Evolutionary conservation across 2,329 filamentous ascomycete genomes (phyloP).

Genomic region (Diaporthe helianthi): DNA sequence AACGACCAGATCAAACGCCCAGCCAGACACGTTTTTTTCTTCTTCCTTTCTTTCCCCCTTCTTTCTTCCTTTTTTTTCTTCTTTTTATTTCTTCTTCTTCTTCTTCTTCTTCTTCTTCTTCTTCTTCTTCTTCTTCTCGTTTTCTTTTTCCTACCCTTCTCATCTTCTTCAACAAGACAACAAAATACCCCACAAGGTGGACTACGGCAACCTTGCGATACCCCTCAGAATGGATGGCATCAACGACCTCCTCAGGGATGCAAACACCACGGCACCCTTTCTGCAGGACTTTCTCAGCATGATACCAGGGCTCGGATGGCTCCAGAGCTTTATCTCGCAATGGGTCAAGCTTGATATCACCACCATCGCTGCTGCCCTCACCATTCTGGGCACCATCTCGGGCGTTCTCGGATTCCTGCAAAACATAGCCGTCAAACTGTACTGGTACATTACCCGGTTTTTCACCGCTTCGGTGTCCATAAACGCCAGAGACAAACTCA

Average conservation of each 20-base stretch:
- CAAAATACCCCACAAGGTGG: not conserved
- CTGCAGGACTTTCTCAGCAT: constrained; percentile 38
- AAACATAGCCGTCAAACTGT: constrained; percentile 42
- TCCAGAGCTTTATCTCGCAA: constrained; percentile 44
- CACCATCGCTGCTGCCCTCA: constrained; percentile 43
- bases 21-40: not conserved
- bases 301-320: constrained; percentile 41
- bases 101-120: too few species aligned
- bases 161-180: too few species aligned
- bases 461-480: constrained; percentile 48
- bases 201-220: not conserved
- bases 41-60: too few species aligned
- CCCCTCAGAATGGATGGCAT: constrained; percentile 6
- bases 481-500: constrained; percentile 46
- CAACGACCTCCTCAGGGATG: constrained; percentile 18
- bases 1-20: not conserved
- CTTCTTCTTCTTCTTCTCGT: too few species aligned
- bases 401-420: constrained; percentile 42
- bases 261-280: constrained; percentile 21
- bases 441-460: constrained; percentile 47
- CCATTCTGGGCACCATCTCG: constrained; percentile 45
- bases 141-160: too few species aligned
- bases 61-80: too few species aligned
- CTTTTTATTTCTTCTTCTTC: too few species aligned
- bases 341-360: constrained; percentile 47